Evolutionary conservation across 495 filamentous ascomycete genomes (phyloP).

Genomic region (Trichocladium antarcticum): DNA sequence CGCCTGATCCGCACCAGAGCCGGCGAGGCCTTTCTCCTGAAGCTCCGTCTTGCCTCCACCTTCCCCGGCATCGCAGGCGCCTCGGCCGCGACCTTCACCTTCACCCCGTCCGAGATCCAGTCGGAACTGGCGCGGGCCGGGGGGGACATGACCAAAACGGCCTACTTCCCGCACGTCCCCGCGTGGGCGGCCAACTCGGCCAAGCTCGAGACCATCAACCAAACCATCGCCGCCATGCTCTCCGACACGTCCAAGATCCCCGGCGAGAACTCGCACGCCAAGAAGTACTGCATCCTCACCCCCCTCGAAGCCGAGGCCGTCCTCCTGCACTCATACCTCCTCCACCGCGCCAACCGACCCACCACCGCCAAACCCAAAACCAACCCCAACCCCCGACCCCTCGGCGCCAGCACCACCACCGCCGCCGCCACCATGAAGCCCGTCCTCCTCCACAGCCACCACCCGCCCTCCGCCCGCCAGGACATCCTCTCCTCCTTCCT

Average conservation of each 20-base stretch:
- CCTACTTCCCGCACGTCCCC: constrained; percentile 9
- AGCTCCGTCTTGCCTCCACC: constrained; percentile 18
- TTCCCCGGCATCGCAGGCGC: constrained; percentile 13
- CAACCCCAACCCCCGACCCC: neutral
- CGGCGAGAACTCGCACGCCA: constrained; percentile 4
- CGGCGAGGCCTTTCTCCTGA: constrained; percentile 8
- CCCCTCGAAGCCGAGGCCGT: constrained; percentile 18
- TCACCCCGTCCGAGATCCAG: constrained; percentile 6
- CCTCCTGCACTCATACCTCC: constrained; percentile 14
- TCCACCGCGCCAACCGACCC: neutral
- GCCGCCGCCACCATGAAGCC: constrained; percentile 9
- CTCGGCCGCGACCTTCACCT: constrained; percentile 8
- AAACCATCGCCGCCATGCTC: constrained; percentile 8
- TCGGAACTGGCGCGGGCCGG: constrained; percentile 1
- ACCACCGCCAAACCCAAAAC: neutral
- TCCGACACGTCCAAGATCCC: constrained; percentile 6
- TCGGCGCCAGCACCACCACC: neutral
- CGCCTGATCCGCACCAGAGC: constrained; percentile 5
- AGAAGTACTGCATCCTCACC: constrained; percentile 20
- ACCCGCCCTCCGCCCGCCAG: constrained; percentile 1
- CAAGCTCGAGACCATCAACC: constrained; percentile 12
- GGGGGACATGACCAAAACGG: constrained; percentile 5
- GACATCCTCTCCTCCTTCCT: constrained; percentile 11
- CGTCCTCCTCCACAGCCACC: constrained; percentile 1
- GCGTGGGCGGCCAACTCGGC: constrained; percentile 10